phyloP scores from a whole-genome alignment of 345 rosid species.

The Eucalyptus polybractea region DNA sequence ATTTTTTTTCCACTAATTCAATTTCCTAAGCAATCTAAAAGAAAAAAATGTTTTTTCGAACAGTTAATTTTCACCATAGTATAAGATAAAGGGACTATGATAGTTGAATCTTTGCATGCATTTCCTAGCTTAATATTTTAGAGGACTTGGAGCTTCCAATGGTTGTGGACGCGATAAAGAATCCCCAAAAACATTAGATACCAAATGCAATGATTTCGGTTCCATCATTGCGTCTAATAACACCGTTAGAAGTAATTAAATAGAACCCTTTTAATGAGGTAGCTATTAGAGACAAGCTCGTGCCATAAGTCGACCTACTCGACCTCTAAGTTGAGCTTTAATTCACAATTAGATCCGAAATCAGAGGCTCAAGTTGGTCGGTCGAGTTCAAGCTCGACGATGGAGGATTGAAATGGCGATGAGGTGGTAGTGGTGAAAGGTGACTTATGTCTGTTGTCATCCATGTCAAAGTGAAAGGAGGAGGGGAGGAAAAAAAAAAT shows the following conservation, averaged over 20 bases:
- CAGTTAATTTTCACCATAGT: not conserved
- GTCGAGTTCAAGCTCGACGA: too few species aligned
- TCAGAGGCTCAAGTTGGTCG: too few species aligned
- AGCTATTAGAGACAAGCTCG: not conserved
- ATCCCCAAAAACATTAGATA: not conserved
- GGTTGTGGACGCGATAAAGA: not conserved
- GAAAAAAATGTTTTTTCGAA: too few species aligned
- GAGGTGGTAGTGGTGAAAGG: too few species aligned
- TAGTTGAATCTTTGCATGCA: not conserved
- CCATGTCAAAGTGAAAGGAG: too few species aligned
- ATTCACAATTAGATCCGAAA: too few species aligned
- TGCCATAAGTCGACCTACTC: not conserved
- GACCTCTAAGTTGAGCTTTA: too few species aligned
- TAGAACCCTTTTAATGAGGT: not conserved
- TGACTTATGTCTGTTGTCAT: too few species aligned
- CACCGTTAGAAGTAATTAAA: not conserved
- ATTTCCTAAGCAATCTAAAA: not conserved
- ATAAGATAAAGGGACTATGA: not conserved
- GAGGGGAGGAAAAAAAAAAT: too few species aligned
- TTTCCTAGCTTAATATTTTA: too few species aligned
- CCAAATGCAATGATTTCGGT: not conserved
- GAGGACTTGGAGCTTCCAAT: not conserved
- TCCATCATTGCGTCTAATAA: not conserved
- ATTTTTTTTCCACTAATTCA: not conserved
- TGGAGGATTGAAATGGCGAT: rapidly evolving